These are phyloP conservation scores for Geranomyces michiganensis DNA, from an alignment of 192 early-diverging fungal species.

Conservation along the genomic window DNA sequence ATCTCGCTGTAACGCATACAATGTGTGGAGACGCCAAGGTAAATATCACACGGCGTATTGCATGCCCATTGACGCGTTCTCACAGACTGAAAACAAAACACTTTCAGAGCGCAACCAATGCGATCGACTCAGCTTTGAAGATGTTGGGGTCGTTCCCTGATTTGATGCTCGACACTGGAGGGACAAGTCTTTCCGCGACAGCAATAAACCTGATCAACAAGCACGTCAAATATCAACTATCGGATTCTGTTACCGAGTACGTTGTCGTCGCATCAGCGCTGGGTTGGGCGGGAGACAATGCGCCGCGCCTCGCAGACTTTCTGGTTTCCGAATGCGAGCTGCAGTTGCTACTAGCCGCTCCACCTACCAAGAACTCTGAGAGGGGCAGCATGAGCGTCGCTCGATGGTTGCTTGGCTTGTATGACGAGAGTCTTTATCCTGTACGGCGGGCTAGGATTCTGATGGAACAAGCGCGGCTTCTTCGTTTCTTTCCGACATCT, in stretches of 20 bases:
- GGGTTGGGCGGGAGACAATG: not conserved
- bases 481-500: not conserved
- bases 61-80: too few species aligned
- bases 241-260: not conserved
- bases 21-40: too few species aligned
- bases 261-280: not conserved
- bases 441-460: conserved; percentile 46
- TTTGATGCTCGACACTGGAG: not conserved
- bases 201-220: not conserved
- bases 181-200: not conserved
- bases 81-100: too few species aligned
- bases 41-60: too few species aligned
- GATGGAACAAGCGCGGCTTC: conserved; percentile 9
- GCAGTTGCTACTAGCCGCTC: not conserved
- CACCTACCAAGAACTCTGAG: too few species aligned
- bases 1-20: not conserved
- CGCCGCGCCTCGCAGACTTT: too few species aligned
- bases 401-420: conserved; percentile 34
- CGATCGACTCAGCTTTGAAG: too few species aligned
- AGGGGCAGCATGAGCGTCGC: conserved; percentile 30
- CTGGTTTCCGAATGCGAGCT: not conserved
- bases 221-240: conserved; percentile 9
- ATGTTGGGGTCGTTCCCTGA: not conserved
- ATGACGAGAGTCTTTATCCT: conserved; percentile 33
- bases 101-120: too few species aligned